phyloP scores from a whole-genome alignment of 495 filamentous ascomycete species.

The Clohesyomyces aquaticus region DNA sequence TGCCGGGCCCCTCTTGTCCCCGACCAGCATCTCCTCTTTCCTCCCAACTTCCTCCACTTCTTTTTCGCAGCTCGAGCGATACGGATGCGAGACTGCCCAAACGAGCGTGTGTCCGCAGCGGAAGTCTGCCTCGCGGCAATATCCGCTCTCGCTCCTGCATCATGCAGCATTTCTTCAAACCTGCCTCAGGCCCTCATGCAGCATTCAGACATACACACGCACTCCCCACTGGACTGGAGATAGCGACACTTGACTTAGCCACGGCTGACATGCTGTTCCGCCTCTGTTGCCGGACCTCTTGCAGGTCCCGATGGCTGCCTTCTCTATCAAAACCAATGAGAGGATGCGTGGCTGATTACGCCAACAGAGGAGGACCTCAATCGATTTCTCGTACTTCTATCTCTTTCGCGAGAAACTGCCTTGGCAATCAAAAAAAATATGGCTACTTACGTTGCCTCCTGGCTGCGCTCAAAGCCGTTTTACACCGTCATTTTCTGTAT shows the following conservation, averaged over 20 bases:
- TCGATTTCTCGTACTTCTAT: neutral
- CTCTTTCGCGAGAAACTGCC: neutral
- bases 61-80: too few species aligned
- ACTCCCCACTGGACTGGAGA: neutral
- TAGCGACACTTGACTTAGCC: too few species aligned
- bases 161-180: neutral
- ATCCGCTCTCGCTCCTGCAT: neutral
- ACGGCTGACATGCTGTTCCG: too few species aligned
- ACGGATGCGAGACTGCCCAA: too few species aligned
- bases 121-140: too few species aligned
- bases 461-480: too few species aligned
- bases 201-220: neutral
- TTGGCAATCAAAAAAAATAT: neutral
- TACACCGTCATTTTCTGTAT: too few species aligned
- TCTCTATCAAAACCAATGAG: constrained; percentile 1
- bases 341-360: neutral
- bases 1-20: too few species aligned
- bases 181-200: neutral
- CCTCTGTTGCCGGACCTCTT: neutral
- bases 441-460: neutral
- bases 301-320: neutral
- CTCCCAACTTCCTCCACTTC: too few species aligned
- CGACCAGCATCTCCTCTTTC: too few species aligned
- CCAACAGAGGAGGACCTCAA: constrained; percentile 1
- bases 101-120: too few species aligned